These are phyloP conservation scores for Huntiella moniliformis DNA, from an alignment of 2,329 filamentous ascomycete species.

Conservation along the genomic window DNA sequence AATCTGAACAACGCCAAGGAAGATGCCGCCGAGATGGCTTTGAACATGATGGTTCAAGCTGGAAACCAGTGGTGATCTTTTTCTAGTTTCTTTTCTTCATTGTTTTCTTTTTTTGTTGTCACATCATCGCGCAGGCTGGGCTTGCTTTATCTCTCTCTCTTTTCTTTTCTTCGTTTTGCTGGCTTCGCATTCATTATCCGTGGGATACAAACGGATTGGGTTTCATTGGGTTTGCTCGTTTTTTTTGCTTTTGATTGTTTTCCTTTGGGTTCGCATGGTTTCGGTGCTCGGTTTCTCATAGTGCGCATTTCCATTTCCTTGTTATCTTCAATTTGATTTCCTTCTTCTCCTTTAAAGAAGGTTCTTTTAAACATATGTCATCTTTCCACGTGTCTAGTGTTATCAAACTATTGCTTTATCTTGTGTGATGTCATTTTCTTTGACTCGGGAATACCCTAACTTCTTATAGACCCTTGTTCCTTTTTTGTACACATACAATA, in stretches of 20 bases:
- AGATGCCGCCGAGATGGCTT: slow-evolving; percentile 72
- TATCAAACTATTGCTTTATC: no score
- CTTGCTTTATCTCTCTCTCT: slow-evolving; percentile 3
- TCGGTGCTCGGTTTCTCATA: slow-evolving; percentile 1
- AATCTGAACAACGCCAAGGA: slow-evolving; percentile 76
- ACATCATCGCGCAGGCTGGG: slow-evolving; percentile 2
- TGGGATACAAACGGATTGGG: background rate
- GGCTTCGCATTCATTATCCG: slow-evolving; percentile 1
- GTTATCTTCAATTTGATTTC: background rate
- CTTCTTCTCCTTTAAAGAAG: no score
- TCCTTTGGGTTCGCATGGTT: background rate
- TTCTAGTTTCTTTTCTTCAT: background rate
- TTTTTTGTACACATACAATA: no score
- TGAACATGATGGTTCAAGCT: slow-evolving; percentile 30
- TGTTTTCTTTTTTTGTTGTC: background rate
- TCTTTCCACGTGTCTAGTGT: no score
- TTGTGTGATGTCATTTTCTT: no score
- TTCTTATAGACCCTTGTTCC: no score
- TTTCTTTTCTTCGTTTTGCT: background rate
- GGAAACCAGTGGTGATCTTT: no score
- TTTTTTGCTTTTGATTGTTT: background rate
- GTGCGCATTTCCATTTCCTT: background rate
- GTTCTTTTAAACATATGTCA: no score
- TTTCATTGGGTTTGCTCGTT: background rate
- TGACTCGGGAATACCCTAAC: no score